phyloP scores from a whole-genome alignment of 345 rosid species.

The Ricinus communis region DNA sequence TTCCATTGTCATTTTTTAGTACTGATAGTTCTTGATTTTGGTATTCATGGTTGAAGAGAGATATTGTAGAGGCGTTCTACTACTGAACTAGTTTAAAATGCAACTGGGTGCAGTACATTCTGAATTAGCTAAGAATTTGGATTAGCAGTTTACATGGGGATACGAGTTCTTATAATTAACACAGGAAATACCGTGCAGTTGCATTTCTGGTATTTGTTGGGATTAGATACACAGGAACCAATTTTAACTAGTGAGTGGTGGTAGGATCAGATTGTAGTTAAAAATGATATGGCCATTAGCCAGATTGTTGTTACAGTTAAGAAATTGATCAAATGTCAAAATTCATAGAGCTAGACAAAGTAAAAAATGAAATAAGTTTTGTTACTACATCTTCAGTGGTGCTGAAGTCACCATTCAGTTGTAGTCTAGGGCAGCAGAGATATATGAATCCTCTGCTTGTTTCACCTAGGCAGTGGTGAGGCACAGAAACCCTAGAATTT shows the following conservation, averaged over 20 bases:
- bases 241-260: not conserved
- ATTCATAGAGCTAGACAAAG: not conserved
- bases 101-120: not conserved
- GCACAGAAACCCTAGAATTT: not conserved
- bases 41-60: too few species aligned
- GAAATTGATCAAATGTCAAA: not conserved
- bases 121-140: not conserved
- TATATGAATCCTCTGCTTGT: not conserved
- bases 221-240: not conserved
- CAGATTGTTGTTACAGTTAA: not conserved
- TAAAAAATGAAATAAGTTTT: not conserved
- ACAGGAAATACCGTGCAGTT: not conserved
- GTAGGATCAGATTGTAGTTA: not conserved
- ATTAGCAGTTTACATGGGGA: not conserved
- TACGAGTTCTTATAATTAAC: not conserved
- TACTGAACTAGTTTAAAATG: not conserved
- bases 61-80: too few species aligned
- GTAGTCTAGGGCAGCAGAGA: not conserved
- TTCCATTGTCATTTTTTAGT: not conserved
- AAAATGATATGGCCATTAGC: not conserved
- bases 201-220: not conserved
- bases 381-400: not conserved
- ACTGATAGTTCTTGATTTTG: too few species aligned
- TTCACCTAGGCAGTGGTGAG: not conserved
- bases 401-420: not conserved